Evolutionary conservation across 2,329 filamentous ascomycete genomes (phyloP), one percentile per base, ranked within the genome.

Genomic region (Fusarium veterinarium): DNA sequence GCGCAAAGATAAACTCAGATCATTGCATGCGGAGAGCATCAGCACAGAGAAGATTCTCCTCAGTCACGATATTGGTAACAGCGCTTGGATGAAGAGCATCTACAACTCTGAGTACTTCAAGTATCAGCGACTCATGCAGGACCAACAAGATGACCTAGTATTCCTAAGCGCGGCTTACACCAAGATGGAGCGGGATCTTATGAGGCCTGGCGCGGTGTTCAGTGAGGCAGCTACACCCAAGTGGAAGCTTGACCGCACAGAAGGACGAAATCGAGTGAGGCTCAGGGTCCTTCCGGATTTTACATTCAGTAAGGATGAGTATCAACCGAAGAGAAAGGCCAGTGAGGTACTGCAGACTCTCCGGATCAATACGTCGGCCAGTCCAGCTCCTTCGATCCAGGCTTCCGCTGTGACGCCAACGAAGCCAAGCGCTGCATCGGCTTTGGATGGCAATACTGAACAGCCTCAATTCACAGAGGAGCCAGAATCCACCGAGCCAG

Each of bases 221-320:
- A 91, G 92, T 57, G 89, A 92, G 41, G 84, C 88, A 0, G 84
- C 86, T 6, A 81, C 88, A 3, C 85, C 86, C 1, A 97, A 93
- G 80, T 99, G 95, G 95, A 95, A 95, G 76, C 88, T 99, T 19
- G 96, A 99, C 79, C 92, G 97, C 76, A 98, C 96, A 0, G 96
- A 99, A 83, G 95, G 96, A 16, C 91, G 95, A 16, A 97, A 98
- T 80, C 91, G 97, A 23, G 98, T 98, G 94, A 91, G 97, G 20
- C 87, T 97, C 76, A 91, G 96, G 33, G 89, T 97, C 56, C 87
- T 98, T 3, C 93, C 95, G 2, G 95, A 98, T 79, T 89, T 90
- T 63, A 88, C 89, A 1, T 86, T 87, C 2, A 87, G 90, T 30
- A 88, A 91, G 60, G 91, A 93, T 63, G 90, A 92, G 51, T 97